phyloP scores from a whole-genome alignment of 345 rosid species.

The Hypericum perforatum region DNA sequence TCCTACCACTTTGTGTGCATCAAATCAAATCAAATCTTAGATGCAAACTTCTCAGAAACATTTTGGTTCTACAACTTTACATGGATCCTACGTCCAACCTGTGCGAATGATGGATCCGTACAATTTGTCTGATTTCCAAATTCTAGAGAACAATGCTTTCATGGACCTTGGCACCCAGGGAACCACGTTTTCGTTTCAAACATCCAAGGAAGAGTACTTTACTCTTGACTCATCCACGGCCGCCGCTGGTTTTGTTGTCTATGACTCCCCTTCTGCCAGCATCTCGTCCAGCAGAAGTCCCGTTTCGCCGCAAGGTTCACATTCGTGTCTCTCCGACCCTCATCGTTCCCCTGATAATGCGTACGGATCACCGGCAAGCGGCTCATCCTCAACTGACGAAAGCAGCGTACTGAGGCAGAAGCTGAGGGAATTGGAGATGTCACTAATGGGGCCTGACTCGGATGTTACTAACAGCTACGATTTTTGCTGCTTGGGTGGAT shows the following conservation, averaged over 20 bases:
- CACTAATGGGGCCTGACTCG: conserved; percentile 57
- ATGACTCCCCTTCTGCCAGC: conserved; percentile 64
- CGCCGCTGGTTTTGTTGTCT: conserved; percentile 25
- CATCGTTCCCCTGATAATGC: conserved; percentile 56
- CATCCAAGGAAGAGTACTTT: conserved; percentile 44
- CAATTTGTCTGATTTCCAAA: conserved; percentile 23
- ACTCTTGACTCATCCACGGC: conserved; percentile 81
- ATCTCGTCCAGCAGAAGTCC: conserved; percentile 57
- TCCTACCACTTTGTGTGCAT: too few species aligned
- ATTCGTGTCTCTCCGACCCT: conserved; percentile 60
- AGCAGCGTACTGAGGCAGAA: conserved; percentile 42
- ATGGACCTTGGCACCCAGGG: conserved; percentile 47
- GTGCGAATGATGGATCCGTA: conserved; percentile 34
- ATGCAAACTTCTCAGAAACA: conserved; percentile 75
- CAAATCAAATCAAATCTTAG: conserved; percentile 3
- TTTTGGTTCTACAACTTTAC: conserved; percentile 39
- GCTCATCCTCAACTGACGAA: conserved; percentile 49
- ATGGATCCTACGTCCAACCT: conserved; percentile 42
- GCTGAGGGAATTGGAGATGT: conserved; percentile 57
- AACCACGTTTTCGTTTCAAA: conserved; percentile 32
- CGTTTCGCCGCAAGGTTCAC: conserved; percentile 77
- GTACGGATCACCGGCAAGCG: conserved; percentile 70
- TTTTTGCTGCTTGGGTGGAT: conserved; percentile 37
- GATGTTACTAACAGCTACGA: conserved; percentile 34
- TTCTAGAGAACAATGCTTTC: conserved; percentile 36